Base-by-base conservation (phyloP, 2,329 filamentous ascomycete species). In the Fusarium continuum region DNA sequence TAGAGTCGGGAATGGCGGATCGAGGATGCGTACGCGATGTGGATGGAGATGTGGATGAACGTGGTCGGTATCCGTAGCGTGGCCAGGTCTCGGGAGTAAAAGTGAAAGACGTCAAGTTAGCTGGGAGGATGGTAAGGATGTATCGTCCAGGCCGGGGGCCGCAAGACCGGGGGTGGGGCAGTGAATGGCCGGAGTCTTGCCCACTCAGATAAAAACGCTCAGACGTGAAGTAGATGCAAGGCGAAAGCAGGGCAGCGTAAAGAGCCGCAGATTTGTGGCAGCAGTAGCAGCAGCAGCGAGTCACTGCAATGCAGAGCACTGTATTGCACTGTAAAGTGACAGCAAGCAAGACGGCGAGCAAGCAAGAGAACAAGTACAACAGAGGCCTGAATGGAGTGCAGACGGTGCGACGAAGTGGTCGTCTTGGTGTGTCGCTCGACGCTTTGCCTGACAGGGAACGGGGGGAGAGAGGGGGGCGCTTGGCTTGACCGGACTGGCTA, bases 21-120 rank as follows among this genome's bases (percentile, higher is more conserved):
- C 41, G 49, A 58, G 40, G 61, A 68, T 60, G 61, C 54, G 58
- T 47, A 61, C 52, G 64, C 23, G 48, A 55, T 44, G 54, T 58
- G 43, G 53, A 58, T 58, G 47, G 32, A 40, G 34, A 60, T 60
- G 56, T 60, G 56, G 55, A 60, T 61, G 56, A 48, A 60, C 59
- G 40, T 55, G 56, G 40, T 55, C 47, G 43, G 48, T 60, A 60
- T 60, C 40, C 51, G 62, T 60, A 53, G 53, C 52, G 57, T 67
- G 52, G 60, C 54, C 48, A 65, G 65, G 69, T 69, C 56, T 71
- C 55, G 63, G 69, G 58, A 65, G 59, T 47, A 61, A 64, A 65
- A 62, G 69, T 71, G 69, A 67, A 70, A 70, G 67, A 70, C 69
- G 69, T 71, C 69, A 71, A 71, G 69, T 69, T 68, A 51, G 41